Conservation (phyloP, 371 early-diverging fungal species). For the Dichotomocladium elegans region DNA sequence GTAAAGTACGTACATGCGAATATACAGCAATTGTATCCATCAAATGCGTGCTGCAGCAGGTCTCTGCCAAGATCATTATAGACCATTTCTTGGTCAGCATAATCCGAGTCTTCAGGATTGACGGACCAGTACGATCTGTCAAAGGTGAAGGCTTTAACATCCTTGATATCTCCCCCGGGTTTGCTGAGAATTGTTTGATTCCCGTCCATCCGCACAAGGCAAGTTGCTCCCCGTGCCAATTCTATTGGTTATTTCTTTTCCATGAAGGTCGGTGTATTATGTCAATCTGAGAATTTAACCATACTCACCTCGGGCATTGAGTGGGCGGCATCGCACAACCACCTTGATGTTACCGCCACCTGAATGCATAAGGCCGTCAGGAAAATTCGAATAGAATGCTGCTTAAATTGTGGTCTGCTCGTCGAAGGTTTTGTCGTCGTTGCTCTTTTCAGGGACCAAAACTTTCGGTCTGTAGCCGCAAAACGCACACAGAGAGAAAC, state of each 20-base stretch:
- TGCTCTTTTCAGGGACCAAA: no score
- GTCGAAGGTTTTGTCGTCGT: no score
- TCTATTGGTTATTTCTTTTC: conserved; percentile 31
- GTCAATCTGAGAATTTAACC: background rate
- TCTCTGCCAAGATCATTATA: conserved; percentile 75
- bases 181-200: conserved; percentile 64
- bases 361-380: no score
- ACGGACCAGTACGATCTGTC: conserved; percentile 87
- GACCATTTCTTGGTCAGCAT: conserved; percentile 74
- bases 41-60: conserved; percentile 81
- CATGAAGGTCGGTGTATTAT: background rate
- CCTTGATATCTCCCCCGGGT: conserved; percentile 46
- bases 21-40: conserved; percentile 86
- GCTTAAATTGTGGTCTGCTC: no score
- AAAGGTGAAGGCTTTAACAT: conserved; percentile 70
- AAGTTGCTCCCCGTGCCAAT: conserved; percentile 56
- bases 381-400: no score
- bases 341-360: conserved; percentile 65
- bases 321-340: conserved; percentile 72
- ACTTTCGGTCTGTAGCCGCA: no score
- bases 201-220: conserved; percentile 67
- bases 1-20: conserved; percentile 65
- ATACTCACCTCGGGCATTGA: conserved; percentile 61
- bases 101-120: conserved; percentile 54
- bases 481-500: no score